Evolutionary conservation across 2,329 filamentous ascomycete species (phyloP).

Genomic region (Venturia effusa): DNA sequence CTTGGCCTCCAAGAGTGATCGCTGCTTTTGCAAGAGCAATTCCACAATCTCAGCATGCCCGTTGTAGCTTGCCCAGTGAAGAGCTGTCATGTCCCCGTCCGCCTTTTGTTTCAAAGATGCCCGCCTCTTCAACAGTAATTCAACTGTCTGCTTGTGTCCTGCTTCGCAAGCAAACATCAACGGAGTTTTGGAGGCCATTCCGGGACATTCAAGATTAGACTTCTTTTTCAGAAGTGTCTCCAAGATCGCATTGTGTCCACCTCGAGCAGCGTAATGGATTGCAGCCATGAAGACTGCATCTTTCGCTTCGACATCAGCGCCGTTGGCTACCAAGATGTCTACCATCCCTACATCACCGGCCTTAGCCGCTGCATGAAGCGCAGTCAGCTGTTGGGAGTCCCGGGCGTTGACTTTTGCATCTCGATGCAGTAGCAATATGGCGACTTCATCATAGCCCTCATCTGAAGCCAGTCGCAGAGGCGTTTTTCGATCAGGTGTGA

Average conservation of each 20-base stretch:
- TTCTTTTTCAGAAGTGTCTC: slow-evolving; percentile 21
- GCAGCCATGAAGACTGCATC: slow-evolving; percentile 25
- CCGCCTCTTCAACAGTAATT: slow-evolving; percentile 9
- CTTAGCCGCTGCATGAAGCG: slow-evolving; percentile 25
- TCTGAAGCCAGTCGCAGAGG: slow-evolving; percentile 27
- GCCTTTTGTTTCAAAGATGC: slow-evolving; percentile 21
- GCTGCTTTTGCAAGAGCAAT: slow-evolving; percentile 24
- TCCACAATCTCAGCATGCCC: slow-evolving; percentile 27
- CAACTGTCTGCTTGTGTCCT: slow-evolving; percentile 8
- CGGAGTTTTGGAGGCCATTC: slow-evolving; percentile 17
- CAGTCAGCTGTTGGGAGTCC: slow-evolving; percentile 24
- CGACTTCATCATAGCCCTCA: slow-evolving; percentile 23
- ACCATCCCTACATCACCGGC: slow-evolving; percentile 24
- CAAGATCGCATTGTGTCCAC: slow-evolving; percentile 23
- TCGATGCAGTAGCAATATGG: slow-evolving; percentile 21
- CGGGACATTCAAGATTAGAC: slow-evolving; percentile 17
- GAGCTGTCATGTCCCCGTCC: slow-evolving; percentile 24
- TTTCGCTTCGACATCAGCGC: slow-evolving; percentile 27
- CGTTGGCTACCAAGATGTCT: slow-evolving; percentile 21
- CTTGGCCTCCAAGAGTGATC: slow-evolving; percentile 26
- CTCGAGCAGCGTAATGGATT: slow-evolving; percentile 17
- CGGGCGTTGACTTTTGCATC: slow-evolving; percentile 26
- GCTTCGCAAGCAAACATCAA: slow-evolving; percentile 16
- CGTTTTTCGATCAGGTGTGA: slow-evolving; percentile 23
- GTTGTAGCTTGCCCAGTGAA: slow-evolving; percentile 25